Evolutionary conservation across 2,329 filamentous ascomycete species (phyloP).

Genomic region (Shiraia sp.): DNA sequence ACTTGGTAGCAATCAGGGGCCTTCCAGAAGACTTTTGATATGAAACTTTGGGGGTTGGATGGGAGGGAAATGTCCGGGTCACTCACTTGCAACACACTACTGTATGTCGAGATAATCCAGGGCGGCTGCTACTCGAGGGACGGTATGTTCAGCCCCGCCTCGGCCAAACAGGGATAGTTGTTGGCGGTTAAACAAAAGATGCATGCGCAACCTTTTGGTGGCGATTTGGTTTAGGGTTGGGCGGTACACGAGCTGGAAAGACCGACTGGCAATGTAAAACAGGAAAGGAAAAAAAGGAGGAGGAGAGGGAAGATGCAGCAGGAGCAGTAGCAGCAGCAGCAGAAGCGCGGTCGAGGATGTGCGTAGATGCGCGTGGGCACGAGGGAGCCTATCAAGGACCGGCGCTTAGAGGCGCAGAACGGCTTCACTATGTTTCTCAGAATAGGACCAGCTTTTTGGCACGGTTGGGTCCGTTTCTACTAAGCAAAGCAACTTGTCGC

Average conservation of each 20-base stretch:
- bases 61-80: slow-evolving; percentile 28
- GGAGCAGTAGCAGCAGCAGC: slow-evolving; percentile 28
- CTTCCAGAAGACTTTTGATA: slow-evolving; percentile 26
- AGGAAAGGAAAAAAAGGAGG: slow-evolving; percentile 17
- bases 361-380: slow-evolving; percentile 36
- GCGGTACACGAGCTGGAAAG: slow-evolving; percentile 42
- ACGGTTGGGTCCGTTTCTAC: slow-evolving; percentile 23
- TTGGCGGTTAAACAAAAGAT: slow-evolving; percentile 33
- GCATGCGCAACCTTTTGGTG: slow-evolving; percentile 20
- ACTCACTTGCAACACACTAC: slow-evolving; percentile 47
- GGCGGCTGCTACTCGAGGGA: slow-evolving; percentile 34
- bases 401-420: slow-evolving; percentile 43
- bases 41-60: slow-evolving; percentile 16
- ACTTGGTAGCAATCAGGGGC: slow-evolving; percentile 35
- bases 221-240: slow-evolving; percentile 14
- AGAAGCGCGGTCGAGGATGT: slow-evolving; percentile 36
- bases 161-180: slow-evolving; percentile 39
- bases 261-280: slow-evolving; percentile 33
- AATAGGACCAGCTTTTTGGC: slow-evolving; percentile 35
- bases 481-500: slow-evolving; percentile 18
- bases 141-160: slow-evolving; percentile 45
- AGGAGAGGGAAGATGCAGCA: slow-evolving; percentile 19
- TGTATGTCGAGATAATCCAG: slow-evolving; percentile 39
- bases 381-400: slow-evolving; percentile 38
- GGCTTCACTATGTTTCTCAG: slow-evolving; percentile 39